phyloP scores from a whole-genome alignment of 108 stramenopile genomes.

The Skeletonema grethae region DNA sequence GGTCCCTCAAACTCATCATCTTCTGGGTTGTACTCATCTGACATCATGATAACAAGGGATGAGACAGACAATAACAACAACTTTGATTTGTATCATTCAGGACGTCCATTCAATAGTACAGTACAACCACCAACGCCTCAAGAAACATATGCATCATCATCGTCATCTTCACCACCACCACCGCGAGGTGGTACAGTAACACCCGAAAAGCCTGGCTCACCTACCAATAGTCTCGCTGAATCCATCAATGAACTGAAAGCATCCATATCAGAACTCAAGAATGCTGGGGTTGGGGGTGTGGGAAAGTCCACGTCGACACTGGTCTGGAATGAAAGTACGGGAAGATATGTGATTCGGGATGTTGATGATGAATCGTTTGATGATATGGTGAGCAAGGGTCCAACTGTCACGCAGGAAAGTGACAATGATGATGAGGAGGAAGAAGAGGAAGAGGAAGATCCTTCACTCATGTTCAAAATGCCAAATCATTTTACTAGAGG shows the following conservation, averaged over 20 bases:
- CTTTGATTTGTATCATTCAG: not conserved
- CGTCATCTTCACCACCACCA: not conserved
- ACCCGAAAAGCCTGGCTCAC: not conserved
- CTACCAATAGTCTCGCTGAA: conserved; percentile 1
- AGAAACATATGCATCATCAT: not conserved
- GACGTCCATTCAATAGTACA: not conserved
- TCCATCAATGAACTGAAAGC: conserved; percentile 28
- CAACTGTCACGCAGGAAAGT: not conserved
- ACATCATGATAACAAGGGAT: not conserved
- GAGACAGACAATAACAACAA: not conserved
- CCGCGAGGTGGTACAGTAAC: not conserved
- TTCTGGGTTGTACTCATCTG: not conserved
- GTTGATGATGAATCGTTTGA: conserved; percentile 37
- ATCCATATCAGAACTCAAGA: conserved; percentile 43
- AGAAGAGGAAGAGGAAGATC: not conserved
- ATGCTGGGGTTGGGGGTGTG: conserved; percentile 32
- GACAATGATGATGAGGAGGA: not conserved
- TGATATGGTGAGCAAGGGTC: conserved; percentile 15
- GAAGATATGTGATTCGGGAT: conserved; percentile 38
- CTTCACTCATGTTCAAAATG: conserved; percentile 5
- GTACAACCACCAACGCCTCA: not conserved
- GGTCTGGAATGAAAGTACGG: conserved; percentile 38
- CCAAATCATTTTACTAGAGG: conserved; percentile 6
- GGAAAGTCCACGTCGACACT: conserved; percentile 35
- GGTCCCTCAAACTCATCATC: not conserved